Evolutionary conservation across 2,329 filamentous ascomycete genomes (phyloP).

Genomic region (Aspergillus fumigatiaffinis): DNA sequence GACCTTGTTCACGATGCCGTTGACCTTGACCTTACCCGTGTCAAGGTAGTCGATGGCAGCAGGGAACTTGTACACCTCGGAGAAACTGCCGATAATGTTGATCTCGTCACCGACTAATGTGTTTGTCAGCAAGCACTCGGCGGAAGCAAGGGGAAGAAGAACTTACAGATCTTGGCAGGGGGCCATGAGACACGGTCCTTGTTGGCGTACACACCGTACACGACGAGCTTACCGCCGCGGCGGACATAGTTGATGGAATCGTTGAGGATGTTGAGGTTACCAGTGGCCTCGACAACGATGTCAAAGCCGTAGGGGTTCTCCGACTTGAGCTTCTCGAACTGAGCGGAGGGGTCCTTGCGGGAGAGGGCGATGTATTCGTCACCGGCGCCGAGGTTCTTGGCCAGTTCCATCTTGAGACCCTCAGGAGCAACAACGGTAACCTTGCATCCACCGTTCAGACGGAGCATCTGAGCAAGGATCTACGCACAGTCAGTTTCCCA

Average conservation of each 20-base stretch:
- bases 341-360: constrained; percentile 50
- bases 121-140: constrained; percentile 7
- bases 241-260: constrained; percentile 68
- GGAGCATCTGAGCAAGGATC: constrained; percentile 59
- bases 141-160: neutral
- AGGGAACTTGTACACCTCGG: constrained; percentile 69
- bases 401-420: constrained; percentile 68
- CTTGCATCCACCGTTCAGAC: constrained; percentile 64
- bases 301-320: constrained; percentile 71
- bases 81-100: constrained; percentile 69
- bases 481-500: constrained; percentile 1
- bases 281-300: constrained; percentile 68
- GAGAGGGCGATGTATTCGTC: constrained; percentile 48
- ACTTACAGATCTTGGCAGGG: constrained; percentile 66
- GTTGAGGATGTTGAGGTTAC: constrained; percentile 65
- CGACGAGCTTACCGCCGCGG: constrained; percentile 66
- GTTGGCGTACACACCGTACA: constrained; percentile 67
- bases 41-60: constrained; percentile 53
- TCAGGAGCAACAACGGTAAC: constrained; percentile 66
- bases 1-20: constrained; percentile 68
- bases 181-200: constrained; percentile 63
- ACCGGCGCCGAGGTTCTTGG: constrained; percentile 46
- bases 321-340: constrained; percentile 60
- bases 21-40: constrained; percentile 44
- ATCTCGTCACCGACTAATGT: constrained; percentile 55